Percentiles rank a stretch among this genome's conserved stretches.
Evolutionary conservation across 345 rosid species (phyloP).

Genomic region (Eucalyptus cloeziana): DNA sequence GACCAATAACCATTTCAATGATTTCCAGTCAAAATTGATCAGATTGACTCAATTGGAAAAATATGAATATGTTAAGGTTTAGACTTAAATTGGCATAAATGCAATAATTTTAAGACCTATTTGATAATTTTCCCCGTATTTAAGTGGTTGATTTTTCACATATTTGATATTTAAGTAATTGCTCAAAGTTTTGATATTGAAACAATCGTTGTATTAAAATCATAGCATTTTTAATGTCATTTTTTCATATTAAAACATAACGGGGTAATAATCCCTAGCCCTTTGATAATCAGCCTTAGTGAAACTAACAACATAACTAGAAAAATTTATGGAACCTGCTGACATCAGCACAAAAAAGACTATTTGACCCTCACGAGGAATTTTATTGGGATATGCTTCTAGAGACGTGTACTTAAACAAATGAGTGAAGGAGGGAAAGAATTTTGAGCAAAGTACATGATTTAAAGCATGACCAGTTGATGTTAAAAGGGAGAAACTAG

Average conservation of each 20-base stretch:
- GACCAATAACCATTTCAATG: no score
- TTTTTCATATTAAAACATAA: background rate
- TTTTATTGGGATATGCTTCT: background rate
- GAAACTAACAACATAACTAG: background rate
- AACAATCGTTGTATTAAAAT: background rate
- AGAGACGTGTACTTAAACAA: background rate
- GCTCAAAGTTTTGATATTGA: background rate
- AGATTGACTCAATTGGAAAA: no score
- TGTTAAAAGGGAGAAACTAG: background rate
- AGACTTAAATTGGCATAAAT: no score
- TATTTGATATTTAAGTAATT: background rate
- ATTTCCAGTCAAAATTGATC: no score
- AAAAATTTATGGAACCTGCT: background rate
- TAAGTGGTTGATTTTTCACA: background rate
- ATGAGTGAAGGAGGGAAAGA: background rate
- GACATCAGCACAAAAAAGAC: background rate
- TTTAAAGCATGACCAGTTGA: background rate
- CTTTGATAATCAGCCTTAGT: background rate
- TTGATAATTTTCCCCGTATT: background rate
- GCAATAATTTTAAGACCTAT: background rate
- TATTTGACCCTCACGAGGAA: background rate
- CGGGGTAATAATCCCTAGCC: background rate
- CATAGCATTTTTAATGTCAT: fast-evolving
- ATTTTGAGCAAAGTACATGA: background rate
- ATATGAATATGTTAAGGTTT: background rate